Base-by-base conservation (phyloP, 805 yeast genomes). In the Brettanomyces sp. region DNA sequence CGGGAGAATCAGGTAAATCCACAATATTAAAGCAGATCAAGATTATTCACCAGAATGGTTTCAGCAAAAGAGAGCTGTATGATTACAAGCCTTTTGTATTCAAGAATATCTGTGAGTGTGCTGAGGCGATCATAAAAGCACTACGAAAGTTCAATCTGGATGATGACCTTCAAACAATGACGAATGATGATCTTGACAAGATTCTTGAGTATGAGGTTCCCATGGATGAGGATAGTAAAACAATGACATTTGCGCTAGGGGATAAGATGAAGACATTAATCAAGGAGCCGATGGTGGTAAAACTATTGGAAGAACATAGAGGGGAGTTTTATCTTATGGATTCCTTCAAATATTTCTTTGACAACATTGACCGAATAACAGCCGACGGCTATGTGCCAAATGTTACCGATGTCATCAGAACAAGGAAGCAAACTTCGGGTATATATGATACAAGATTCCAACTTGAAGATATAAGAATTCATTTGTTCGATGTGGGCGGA, bases 361-460 rank as follows among this genome's bases (percentile, higher is more conserved):
- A 80, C 18, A 79, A 82, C 53, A 59, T 87, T 40, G 73, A 72
- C 28, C 68, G 91, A 49, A 81, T 90, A 36, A 66, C 81, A 3
- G 58, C 66, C 5, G 70, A 74, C 2, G 73, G 74, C 49, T 90
- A 85, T 61, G 57, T 79, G 14, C 97, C 96, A 1, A 73, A 76
- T 18, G 82, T 78, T 25, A 77, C 80, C 35, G 97, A 90, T 65
- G 80, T 89, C 30, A 70, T 90, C 54, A 72, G 95, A 51, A 87
- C 96, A 13, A 79, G 97, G 68, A 85, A 87, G 60, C 90, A 87
- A 66, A 90, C 97, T 0, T 84, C 95, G 1, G 96, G 97, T 64
- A 86, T 90, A 22, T 86, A 82, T 56, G 96, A 89, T 60, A 80
- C 87, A 48, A 72, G 76, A 47, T 85, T 90, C 56, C 80, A 79